A percentile compares a stretch with the other conserved stretches of the same genome.
Conservation (phyloP, 2,329 filamentous ascomycete species). For the Cercospora zeae-maydis region DNA sequence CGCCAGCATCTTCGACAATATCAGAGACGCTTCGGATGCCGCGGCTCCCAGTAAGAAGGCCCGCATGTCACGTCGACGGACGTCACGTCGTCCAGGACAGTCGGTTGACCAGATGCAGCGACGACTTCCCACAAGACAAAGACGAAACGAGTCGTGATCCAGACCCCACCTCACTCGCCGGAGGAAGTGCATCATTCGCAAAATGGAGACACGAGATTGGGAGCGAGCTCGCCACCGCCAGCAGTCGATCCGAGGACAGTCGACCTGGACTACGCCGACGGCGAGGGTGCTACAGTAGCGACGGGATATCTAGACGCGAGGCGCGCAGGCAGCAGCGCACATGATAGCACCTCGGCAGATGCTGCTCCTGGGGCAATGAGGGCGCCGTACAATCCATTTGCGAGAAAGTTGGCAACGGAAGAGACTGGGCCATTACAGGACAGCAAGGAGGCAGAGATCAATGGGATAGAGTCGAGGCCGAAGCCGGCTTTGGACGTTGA, state of each 20-base stretch:
- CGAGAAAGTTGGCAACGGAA: constrained; percentile 32
- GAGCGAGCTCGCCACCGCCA: constrained; percentile 19
- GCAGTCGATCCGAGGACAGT: not conserved
- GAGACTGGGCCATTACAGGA: constrained; percentile 23
- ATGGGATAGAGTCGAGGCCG: constrained; percentile 10
- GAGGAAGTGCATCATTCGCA: constrained; percentile 15
- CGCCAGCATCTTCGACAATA: constrained; percentile 15
- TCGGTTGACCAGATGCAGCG: constrained; percentile 24
- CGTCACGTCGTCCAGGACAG: constrained; percentile 5
- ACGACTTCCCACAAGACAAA: constrained; percentile 23
- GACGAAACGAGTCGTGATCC: constrained; percentile 33
- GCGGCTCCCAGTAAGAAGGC: constrained; percentile 25
- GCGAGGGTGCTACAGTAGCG: constrained; percentile 22
- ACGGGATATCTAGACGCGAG: constrained; percentile 25
- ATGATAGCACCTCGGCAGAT: constrained; percentile 21
- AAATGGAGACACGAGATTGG: constrained; percentile 18
- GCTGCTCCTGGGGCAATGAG: constrained; percentile 13
- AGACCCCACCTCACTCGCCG: constrained; percentile 30
- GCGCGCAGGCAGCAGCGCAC: constrained; percentile 24
- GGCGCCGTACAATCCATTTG: constrained; percentile 37
- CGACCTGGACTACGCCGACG: constrained; percentile 19
- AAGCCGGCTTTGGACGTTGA: constrained; percentile 63
- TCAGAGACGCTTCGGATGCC: constrained; percentile 1
- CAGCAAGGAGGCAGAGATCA: constrained; percentile 8
- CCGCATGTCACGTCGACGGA: constrained; percentile 2